Evolutionary conservation across 225 moss, liverwort and hornwort genomes (phyloP), one percentile per base, ranked within the genome.

Genomic region (Takakia lepidozioides): DNA sequence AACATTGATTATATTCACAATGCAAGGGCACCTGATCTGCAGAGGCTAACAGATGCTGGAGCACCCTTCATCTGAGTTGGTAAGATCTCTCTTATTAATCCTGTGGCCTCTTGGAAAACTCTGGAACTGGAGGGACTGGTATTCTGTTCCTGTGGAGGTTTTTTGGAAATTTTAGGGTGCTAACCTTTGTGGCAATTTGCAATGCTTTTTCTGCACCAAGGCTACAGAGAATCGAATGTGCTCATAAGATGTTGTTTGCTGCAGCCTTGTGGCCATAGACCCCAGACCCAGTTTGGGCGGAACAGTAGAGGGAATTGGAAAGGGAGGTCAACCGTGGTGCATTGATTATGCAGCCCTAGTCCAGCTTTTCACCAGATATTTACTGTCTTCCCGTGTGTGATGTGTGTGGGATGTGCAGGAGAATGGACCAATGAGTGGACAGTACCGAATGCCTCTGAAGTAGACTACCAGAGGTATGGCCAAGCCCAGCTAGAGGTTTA

Each of bases 341-440:
- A n/a, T n/a, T n/a, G n/a, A n/a, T n/a, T 16, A 20, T 17, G 17
- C 40, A 41, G 15, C 20, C 2, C 10, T 7, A 16, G 40, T 16
- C 40, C 1, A 41, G n/a, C 18, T 41, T 6, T 16, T 16, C n/a
- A n/a, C n/a, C 40, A 41, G 20, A 10, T 15, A 41, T 20, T 41
- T 40, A n/a, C n/a, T 40, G 17, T 16, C n/a, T 8, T 41, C 2
- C 40, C 40, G 40, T 46, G 16, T 13, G 45, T 19, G 23, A 46
- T 46, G 45, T 4, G 4, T 19, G 20, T 17, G 14, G 40, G 16
- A 17, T 3, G 10, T 41, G 4, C 52, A 76, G 76, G 76, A 23
- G 71, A 71, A 4, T 76, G 76, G 76, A 76, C 76, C 19, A 76
- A 71, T 22, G 76, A 76, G 59, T 76, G 71, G 76, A 63, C 66